A percentile compares a stretch with the other conserved stretches of the same genome.
Evolutionary conservation across 163 green algal genomes (phyloP).

Genomic region (Scenedesmus sp.): DNA sequence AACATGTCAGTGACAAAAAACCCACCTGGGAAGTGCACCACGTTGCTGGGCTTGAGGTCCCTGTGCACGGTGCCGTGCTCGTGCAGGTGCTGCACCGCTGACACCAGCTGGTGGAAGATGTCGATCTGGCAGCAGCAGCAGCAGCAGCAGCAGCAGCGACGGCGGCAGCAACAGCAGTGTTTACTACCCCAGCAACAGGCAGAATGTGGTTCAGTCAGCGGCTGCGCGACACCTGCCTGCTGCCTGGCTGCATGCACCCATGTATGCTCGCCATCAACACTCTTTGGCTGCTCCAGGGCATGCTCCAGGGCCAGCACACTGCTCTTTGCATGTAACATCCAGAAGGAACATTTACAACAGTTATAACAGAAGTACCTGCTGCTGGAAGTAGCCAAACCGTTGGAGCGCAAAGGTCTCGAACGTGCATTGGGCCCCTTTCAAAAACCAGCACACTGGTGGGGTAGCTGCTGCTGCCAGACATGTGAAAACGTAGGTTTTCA

Average conservation of each 20-base stretch:
- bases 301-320: too few relatives aligned
- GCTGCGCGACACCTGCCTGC: too few relatives aligned
- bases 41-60: conserved; percentile 27
- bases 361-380: neutral
- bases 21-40: conserved; percentile 31
- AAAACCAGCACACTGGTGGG: conserved; percentile 25
- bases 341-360: neutral
- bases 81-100: conserved; percentile 31
- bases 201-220: too few relatives aligned
- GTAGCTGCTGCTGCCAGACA: neutral
- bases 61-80: conserved; percentile 5
- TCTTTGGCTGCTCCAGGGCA: too few relatives aligned
- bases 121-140: conserved; percentile 22
- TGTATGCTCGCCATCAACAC: too few relatives aligned
- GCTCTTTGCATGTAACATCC: neutral
- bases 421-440: conserved; percentile 19
- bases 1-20: too few relatives aligned
- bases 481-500: neutral
- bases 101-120: conserved; percentile 25
- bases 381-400: conserved; percentile 15
- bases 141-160: neutral
- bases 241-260: too few relatives aligned
- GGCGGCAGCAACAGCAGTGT: neutral
- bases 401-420: conserved; percentile 8
- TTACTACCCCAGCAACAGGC: too few relatives aligned